Evolutionary conservation across 148 eudicot genomes (phyloP), one percentile per base, ranked within the genome.

Genomic region (Camellia japonica): DNA sequence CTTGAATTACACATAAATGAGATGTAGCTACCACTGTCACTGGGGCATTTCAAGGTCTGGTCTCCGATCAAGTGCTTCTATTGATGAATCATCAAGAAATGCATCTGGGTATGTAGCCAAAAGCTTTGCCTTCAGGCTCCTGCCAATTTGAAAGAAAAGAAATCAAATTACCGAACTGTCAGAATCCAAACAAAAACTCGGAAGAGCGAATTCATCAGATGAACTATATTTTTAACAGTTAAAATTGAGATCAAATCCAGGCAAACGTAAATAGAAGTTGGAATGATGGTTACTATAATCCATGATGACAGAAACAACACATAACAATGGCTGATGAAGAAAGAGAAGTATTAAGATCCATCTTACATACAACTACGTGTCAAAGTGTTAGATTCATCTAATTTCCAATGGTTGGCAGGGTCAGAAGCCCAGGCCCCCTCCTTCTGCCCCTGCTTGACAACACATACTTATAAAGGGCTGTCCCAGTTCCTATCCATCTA

Each of bases 81-180:
- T 83, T 20, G 86, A 75, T 44, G 94, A 85, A 76, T 82, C 90
- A 78, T 89, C 91, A 14, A 94, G 91, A 82, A 95, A 88, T 49
- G 98, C 97, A 87, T 95, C 97, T 8, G 98, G 98, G 85, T 93
- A 95, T 63, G 97, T 90, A 47, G 90, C 92, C 81, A 78, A 55
- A 54, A 95, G 85, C 84, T 90, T 93, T 68, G 84, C 67, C 83
- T 95, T 95, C 91, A 95, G 81, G 90, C 90, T 92, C 87, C 94
- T 91, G 86, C 12, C 81, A 79, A 56, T 41, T 8, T 15, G 52
- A 61, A 61, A 73, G 3, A 15, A 74, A 70, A 76, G 59, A 59
- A 75, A 73, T 30, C 41, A 76, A 46, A 64, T 67, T 44, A 61
- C 13, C 52, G 9, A 63, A 76, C 42, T 61, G 68, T 43, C 38